Percentiles rank a stretch among this genome's conserved stretches.
These are phyloP conservation scores for Ustilago sp. DNA, from an alignment of 1,284 basidiomycete genomes.

Conservation along the genomic window DNA sequence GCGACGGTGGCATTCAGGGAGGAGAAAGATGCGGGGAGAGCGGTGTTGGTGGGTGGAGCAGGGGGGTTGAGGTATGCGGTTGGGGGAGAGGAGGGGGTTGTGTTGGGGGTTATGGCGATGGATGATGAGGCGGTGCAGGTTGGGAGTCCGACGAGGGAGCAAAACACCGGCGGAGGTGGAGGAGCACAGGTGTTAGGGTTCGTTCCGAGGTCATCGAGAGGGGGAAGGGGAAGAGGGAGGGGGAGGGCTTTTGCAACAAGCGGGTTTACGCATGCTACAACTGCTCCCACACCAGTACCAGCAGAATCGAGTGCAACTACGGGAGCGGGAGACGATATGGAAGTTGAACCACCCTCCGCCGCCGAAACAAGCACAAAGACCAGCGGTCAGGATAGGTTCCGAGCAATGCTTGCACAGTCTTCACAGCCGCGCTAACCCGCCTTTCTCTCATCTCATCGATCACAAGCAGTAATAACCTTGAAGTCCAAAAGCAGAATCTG, in stretches of 20 bases:
- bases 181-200: constrained; percentile 15
- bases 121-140: constrained; percentile 14
- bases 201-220: constrained; percentile 35
- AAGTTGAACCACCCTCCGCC: constrained; percentile 24
- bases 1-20: constrained; percentile 56
- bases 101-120: constrained; percentile 9
- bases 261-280: constrained; percentile 11
- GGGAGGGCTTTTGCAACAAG: constrained; percentile 30
- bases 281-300: not conserved
- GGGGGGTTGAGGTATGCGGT: constrained; percentile 17
- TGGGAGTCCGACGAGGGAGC: not conserved
- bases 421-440: not conserved
- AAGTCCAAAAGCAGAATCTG: too few species aligned
- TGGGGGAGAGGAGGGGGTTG: constrained; percentile 1
- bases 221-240: constrained; percentile 26
- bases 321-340: constrained; percentile 22
- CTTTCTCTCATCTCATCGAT: not conserved
- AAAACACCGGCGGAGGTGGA: not conserved
- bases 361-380: constrained; percentile 1
- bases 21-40: constrained; percentile 48
- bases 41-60: constrained; percentile 35
- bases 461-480: too few species aligned
- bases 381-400: constrained; percentile 53
- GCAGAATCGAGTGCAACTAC: not conserved
- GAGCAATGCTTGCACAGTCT: constrained; percentile 44